A percentile compares a stretch with the other conserved stretches of the same genome.
Evolutionary conservation across 2,329 filamentous ascomycete genomes (phyloP).

Genomic region (Geosmithia morbida): DNA sequence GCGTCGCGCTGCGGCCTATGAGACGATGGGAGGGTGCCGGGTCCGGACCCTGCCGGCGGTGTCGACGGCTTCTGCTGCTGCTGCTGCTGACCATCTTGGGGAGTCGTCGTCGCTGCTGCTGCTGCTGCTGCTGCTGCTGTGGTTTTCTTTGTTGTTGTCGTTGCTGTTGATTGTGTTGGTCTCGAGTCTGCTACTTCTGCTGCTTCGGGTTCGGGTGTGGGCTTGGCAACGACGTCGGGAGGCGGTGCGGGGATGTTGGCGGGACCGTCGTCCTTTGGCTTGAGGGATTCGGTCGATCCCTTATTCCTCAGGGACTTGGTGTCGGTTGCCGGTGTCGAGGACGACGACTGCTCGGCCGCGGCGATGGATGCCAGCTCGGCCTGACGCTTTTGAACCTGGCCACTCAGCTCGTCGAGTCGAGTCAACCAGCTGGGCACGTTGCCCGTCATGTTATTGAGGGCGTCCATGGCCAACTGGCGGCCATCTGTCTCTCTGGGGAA

Average conservation of each 20-base stretch:
- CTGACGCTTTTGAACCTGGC: constrained; percentile 47
- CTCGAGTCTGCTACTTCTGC: constrained; percentile 3
- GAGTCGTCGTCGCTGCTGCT: neutral
- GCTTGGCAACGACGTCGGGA: neutral
- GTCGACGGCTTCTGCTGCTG: constrained; percentile 1
- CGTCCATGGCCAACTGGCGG: constrained; percentile 33
- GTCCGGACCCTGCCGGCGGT: constrained; percentile 10
- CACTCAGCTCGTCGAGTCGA: constrained; percentile 43
- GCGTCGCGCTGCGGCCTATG: constrained; percentile 28
- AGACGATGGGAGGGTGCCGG: constrained; percentile 14
- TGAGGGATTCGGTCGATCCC: constrained; percentile 39
- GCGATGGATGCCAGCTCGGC: constrained; percentile 38
- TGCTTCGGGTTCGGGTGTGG: neutral
- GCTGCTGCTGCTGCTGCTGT: too few species aligned
- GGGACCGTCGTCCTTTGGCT: constrained; percentile 28
- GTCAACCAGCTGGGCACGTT: constrained; percentile 47
- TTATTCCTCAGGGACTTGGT: constrained; percentile 31
- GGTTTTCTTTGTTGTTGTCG: too few species aligned
- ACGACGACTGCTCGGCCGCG: constrained; percentile 8
- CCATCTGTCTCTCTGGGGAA: neutral
- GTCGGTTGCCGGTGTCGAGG: constrained; percentile 10
- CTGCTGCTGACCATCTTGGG: neutral
- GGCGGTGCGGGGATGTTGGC: constrained; percentile 8
- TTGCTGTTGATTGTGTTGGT: too few species aligned
- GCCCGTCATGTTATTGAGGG: constrained; percentile 35